phyloP scores from a whole-genome alignment of 2,329 filamentous ascomycete species.

The Phoma sp. region DNA sequence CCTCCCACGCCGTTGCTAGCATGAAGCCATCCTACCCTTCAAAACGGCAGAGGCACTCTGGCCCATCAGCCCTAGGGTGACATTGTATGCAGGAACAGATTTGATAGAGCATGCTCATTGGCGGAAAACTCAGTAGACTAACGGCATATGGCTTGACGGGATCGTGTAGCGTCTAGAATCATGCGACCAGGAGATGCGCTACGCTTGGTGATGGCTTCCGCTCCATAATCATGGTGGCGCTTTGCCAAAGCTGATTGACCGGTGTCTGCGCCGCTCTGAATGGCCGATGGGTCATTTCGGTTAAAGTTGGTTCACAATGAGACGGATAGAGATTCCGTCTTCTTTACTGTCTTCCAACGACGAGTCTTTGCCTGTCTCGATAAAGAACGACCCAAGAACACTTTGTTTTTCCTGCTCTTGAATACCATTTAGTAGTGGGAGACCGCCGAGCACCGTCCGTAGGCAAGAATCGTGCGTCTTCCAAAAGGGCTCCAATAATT shows the following conservation, averaged over 20 bases:
- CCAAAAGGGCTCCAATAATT: not conserved
- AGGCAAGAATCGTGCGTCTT: not conserved
- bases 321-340: conserved; percentile 28
- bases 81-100: conserved; percentile 33
- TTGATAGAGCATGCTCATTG: conserved; percentile 20
- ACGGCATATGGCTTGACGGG: conserved; percentile 22
- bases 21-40: conserved; percentile 33
- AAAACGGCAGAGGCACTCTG: conserved; percentile 19
- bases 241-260: conserved; percentile 29
- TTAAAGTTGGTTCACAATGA: too few relatives aligned
- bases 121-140: conserved; percentile 20
- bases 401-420: not conserved
- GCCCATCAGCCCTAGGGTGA: conserved; percentile 13
- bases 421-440: not conserved
- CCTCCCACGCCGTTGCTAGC: conserved; percentile 29
- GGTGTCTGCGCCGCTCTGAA: conserved; percentile 26
- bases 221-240: conserved; percentile 23
- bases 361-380: not conserved
- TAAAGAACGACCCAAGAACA: not conserved
- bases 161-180: conserved; percentile 24
- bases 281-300: conserved; percentile 32
- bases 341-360: not conserved
- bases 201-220: conserved; percentile 27
- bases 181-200: conserved; percentile 25
- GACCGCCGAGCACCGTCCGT: not conserved